Conservation (phyloP, 2,329 filamentous ascomycete genomes). For the Microdochium trichocladiopsis region DNA sequence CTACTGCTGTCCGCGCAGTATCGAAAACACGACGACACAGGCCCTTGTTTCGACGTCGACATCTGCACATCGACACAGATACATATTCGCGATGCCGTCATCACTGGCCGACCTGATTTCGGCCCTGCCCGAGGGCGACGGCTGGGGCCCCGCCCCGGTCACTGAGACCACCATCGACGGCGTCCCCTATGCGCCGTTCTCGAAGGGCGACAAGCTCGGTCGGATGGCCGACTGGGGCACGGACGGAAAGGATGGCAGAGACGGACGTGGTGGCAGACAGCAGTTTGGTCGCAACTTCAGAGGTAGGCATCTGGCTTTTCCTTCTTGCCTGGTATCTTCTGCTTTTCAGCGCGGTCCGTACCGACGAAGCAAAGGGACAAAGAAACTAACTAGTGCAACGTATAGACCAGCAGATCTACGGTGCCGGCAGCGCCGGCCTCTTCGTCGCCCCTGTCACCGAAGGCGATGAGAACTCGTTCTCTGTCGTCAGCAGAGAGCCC, state of each 20-base stretch:
- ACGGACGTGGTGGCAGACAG: slow-evolving; percentile 66
- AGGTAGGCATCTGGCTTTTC: slow-evolving; percentile 51
- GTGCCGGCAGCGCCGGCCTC: slow-evolving; percentile 74
- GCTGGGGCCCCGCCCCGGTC: slow-evolving; percentile 82
- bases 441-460: slow-evolving; percentile 90
- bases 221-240: slow-evolving; percentile 98
- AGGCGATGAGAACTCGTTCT: slow-evolving; percentile 88
- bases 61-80: neutral
- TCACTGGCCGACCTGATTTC: slow-evolving; percentile 55
- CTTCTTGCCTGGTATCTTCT: too few relatives aligned
- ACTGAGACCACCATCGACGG: slow-evolving; percentile 86
- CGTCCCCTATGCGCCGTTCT: slow-evolving; percentile 95
- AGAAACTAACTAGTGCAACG: too few relatives aligned
- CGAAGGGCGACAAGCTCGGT: slow-evolving; percentile 96
- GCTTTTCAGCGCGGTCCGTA: too few relatives aligned
- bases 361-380: too few relatives aligned
- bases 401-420: slow-evolving; percentile 95
- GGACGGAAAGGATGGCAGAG: slow-evolving; percentile 77
- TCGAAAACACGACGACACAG: slow-evolving; percentile 4
- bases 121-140: slow-evolving; percentile 65
- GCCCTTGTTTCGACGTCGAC: slow-evolving; percentile 2
- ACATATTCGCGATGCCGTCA: slow-evolving; percentile 12
- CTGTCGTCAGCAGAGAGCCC: slow-evolving; percentile 91
- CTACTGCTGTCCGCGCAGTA: slow-evolving; percentile 2
- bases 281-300: slow-evolving; percentile 92